Evolutionary conservation across 2,329 filamentous ascomycete species (phyloP).

Genomic region (Nemania diffusa): DNA sequence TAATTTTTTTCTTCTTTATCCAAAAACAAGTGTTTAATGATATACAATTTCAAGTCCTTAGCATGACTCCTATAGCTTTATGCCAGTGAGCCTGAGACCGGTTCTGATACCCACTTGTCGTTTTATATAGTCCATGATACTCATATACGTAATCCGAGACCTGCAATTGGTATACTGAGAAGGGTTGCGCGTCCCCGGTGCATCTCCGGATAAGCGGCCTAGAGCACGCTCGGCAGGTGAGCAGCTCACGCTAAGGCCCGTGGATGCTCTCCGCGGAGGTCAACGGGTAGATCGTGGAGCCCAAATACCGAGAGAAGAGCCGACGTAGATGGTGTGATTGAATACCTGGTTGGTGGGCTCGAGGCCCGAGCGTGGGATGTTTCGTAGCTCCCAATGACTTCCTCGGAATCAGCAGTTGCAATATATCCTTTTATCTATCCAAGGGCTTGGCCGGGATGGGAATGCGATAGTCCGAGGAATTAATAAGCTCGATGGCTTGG

Average conservation of each 20-base stretch:
- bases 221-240: slow-evolving; percentile 22
- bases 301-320: slow-evolving; percentile 18
- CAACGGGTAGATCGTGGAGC: slow-evolving; percentile 17
- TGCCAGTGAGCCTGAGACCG: neutral
- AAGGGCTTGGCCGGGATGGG: neutral
- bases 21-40: neutral
- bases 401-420: neutral
- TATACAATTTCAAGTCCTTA: neutral
- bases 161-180: slow-evolving; percentile 1
- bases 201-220: slow-evolving; percentile 37
- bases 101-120: slow-evolving; percentile 13
- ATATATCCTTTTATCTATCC: neutral
- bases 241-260: slow-evolving; percentile 21
- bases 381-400: neutral
- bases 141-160: slow-evolving; percentile 5
- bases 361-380: slow-evolving; percentile 18
- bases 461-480: neutral
- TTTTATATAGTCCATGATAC: slow-evolving; percentile 16
- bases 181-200: slow-evolving; percentile 35
- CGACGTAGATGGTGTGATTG: neutral
- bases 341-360: slow-evolving; percentile 16
- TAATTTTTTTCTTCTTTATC: neutral
- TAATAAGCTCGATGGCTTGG: neutral
- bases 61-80: neutral
- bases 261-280: slow-evolving; percentile 35